Base-by-base conservation (phyloP, 257 asterid species). In the Forsythia suspensa region DNA sequence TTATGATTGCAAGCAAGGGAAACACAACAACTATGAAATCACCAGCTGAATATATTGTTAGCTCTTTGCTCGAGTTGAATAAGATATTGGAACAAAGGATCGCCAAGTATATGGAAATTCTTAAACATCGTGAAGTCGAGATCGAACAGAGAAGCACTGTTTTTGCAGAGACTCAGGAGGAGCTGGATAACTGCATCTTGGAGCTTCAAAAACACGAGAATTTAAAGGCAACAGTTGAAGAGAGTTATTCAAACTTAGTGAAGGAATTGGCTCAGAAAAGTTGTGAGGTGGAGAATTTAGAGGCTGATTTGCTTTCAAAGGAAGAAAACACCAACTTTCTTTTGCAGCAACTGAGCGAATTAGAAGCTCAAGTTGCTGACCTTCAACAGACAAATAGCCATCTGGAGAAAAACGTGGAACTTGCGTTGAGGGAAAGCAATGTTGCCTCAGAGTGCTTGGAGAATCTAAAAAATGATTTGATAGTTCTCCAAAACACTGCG, bases 21-120 rank as follows among this genome's bases (percentile, higher is more conserved):
- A 40, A 44, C 46, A 40, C 80, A 39, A 67, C 46, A 15, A 66
- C 82, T 61, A 77, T 73, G 69, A 78, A 81, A 46, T 5, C 71
- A 78, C 79, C 76, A 41, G 77, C 80, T 8, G 88, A 79, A 74
- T 43, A 79, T 79, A 66, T 87, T 39, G 71, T 79, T 34, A 73
- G 77, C 70, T 81, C 77, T 77, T 79, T 92, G 86, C 75, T 66
- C 70, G 94, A 90, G 85, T 81, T 93, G 81, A 91, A 91, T 88
- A 82, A 85, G 83, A 84, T 89, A 67, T 79, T 93, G 87, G 93
- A 88, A 82, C 84, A 55, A 55, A 86, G 89, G 89, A 85, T 83
- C 11, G 36, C 55, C 2, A 91, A 86, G 81, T 89, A 67, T n/a
- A 89, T 74, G 11, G 79, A 77, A 77, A 42, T 75, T 51, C 76